These are phyloP conservation scores for Oldenlandia corymbosa DNA, from an alignment of 257 asterid genomes.

Conservation along the genomic window DNA sequence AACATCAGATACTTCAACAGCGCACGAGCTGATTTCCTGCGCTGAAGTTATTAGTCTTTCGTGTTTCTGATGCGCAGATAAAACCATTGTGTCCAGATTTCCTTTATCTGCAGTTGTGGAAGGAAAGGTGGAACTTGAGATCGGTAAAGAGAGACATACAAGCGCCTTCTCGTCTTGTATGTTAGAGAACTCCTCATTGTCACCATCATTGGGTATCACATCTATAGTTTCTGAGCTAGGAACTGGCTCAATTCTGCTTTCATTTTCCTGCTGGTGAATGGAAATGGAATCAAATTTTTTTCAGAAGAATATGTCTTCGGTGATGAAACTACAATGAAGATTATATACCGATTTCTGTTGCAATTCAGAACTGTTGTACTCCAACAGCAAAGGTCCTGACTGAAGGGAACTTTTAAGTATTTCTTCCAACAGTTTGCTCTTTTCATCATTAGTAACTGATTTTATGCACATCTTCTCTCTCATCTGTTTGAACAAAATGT, in stretches of 20 bases:
- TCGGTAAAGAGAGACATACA: slow-evolving; percentile 2
- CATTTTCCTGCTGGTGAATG: slow-evolving; percentile 23
- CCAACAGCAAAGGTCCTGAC: slow-evolving; percentile 48
- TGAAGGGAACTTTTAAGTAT: slow-evolving; percentile 32
- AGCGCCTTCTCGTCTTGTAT: slow-evolving; percentile 9
- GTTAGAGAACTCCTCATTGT: slow-evolving; percentile 4
- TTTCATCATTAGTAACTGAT: slow-evolving; percentile 48
- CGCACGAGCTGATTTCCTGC: neutral
- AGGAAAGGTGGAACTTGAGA: slow-evolving; percentile 11
- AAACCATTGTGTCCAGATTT: neutral
- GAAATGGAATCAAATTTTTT: neutral
- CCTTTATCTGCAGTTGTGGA: neutral
- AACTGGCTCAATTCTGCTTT: slow-evolving; percentile 7
- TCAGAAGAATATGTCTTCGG: neutral
- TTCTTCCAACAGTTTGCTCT: slow-evolving; percentile 51
- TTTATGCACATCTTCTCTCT: slow-evolving; percentile 31
- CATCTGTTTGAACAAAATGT: slow-evolving; percentile 35
- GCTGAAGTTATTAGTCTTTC: neutral
- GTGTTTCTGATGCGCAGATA: neutral
- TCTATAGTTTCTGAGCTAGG: slow-evolving; percentile 1
- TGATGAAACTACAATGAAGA: neutral
- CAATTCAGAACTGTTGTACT: slow-evolving; percentile 36
- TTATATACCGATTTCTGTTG: slow-evolving; percentile 27
- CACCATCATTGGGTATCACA: neutral
- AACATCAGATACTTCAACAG: neutral